Base-by-base conservation (phyloP, 495 filamentous ascomycete genomes). In the Neurospora sp. region DNA sequence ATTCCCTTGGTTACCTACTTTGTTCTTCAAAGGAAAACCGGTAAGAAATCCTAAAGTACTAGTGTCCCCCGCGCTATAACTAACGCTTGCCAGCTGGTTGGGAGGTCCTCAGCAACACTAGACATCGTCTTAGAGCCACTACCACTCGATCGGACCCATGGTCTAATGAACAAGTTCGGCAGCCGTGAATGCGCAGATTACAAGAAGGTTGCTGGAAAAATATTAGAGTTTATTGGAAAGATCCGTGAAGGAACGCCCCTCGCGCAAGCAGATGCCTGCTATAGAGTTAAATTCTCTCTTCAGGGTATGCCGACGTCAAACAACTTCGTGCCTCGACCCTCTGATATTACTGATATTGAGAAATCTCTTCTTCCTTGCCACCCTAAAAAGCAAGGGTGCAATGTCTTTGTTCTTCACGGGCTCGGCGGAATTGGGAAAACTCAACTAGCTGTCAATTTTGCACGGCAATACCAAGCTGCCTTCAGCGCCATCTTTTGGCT, bases 101-200 rank as follows among this genome's bases (percentile, higher is more conserved):
- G 4, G 14, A 42, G 4, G n/a, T 40, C 10, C 68, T 77, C 72
- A n/a, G 72, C 74, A 59, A 77, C 68, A 39, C 59, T 77, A n/a
- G 74, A 75, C 20, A 74, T 74, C 27, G 74, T 78, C 39, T 38
- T 14, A 44, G 4, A 76, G 4, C 76, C 75, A 71, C 68, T 78
- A 31, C 70, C 76, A n/a, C 74, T 79, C 35, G 70, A 77, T 68
- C 76, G 75, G 72, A n/a, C 44, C 39, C 76, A 79, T 37, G 69
- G 70, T 31, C 22, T 73, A 69, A 78, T 74, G 69, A 79, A 79
- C 71, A 79, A 79, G 31, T 79, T 79, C 72, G 3, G 16, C 69
- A n/a, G 73, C 45, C 73, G 74, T 68, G 70, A 73, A 35, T 69
- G 72, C 68, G 1, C 44, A 37, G 77, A 74, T 71, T 76, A 76